Evolutionary conservation across 1,284 basidiomycete genomes (phyloP).

Genomic region (Cryptococcus amylolentus): DNA sequence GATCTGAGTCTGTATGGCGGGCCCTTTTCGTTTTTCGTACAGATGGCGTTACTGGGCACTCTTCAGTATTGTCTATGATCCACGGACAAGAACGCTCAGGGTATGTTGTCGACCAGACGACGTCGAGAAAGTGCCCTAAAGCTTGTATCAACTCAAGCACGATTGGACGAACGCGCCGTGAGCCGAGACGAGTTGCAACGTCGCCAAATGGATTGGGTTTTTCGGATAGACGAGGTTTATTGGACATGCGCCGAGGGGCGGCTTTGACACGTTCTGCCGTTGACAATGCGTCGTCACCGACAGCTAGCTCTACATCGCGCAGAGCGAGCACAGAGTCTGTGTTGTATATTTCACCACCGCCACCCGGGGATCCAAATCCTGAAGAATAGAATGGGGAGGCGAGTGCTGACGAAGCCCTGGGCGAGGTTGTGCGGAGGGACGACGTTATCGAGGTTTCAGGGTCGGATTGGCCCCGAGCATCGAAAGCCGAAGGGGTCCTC

Average conservation of each 20-base stretch:
- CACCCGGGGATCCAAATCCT: slow-evolving; percentile 1
- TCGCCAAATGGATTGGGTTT: slow-evolving; percentile 38
- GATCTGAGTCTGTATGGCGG: not conserved
- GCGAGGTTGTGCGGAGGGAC: not conserved
- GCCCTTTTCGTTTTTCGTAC: slow-evolving; percentile 3
- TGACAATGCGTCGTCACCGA: slow-evolving; percentile 32
- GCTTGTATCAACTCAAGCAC: slow-evolving; percentile 43
- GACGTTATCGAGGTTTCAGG: slow-evolving; percentile 1
- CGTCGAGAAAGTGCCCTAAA: slow-evolving; percentile 41
- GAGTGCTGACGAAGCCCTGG: not conserved
- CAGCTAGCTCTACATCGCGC: slow-evolving; percentile 42
- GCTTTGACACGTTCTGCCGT: slow-evolving; percentile 5
- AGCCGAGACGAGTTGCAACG: slow-evolving; percentile 29
- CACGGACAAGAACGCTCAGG: slow-evolving; percentile 27
- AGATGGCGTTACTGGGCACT: slow-evolving; percentile 6
- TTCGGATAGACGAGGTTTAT: slow-evolving; percentile 30
- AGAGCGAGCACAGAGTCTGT: slow-evolving; percentile 40
- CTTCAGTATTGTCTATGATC: slow-evolving; percentile 13
- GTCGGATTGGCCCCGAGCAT: not conserved
- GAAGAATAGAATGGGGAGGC: slow-evolving; percentile 1
- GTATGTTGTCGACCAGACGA: slow-evolving; percentile 32
- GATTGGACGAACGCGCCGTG: slow-evolving; percentile 39
- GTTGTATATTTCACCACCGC: slow-evolving; percentile 26
- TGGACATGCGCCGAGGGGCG: slow-evolving; percentile 24
- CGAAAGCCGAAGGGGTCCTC: not conserved